phyloP scores from a whole-genome alignment of 2,329 filamentous ascomycete genomes.

The Aspergillus fructus region DNA sequence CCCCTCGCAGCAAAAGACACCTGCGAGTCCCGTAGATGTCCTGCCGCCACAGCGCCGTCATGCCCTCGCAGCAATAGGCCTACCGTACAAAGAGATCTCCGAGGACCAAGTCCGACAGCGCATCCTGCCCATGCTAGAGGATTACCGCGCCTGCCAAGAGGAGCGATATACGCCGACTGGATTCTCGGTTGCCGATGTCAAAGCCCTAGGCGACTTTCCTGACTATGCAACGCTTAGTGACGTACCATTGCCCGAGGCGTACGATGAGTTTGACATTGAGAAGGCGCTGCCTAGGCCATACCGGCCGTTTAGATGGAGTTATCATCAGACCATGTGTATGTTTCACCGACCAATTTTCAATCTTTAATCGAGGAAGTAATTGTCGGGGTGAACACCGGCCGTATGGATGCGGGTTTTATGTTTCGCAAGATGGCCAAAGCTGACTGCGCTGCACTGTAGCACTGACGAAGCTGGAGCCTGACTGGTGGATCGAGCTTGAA shows the following conservation, averaged over 20 bases:
- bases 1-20: constrained; percentile 25
- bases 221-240: constrained; percentile 75
- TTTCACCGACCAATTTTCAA: constrained; percentile 15
- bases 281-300: constrained; percentile 73
- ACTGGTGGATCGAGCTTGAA: constrained; percentile 90
- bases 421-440: not conserved
- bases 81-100: constrained; percentile 23
- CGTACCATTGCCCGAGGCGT: constrained; percentile 67
- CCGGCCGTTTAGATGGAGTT: constrained; percentile 77
- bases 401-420: too few species aligned
- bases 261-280: constrained; percentile 64
- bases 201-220: constrained; percentile 71
- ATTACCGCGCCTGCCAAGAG: constrained; percentile 38
- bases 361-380: not conserved
- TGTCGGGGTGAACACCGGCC: not conserved
- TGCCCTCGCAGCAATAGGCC: constrained; percentile 37
- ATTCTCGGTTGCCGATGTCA: constrained; percentile 69
- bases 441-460: constrained; percentile 48
- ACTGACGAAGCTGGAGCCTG: constrained; percentile 71
- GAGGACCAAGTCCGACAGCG: constrained; percentile 35
- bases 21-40: constrained; percentile 44
- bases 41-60: constrained; percentile 56
- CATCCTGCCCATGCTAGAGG: constrained; percentile 41
- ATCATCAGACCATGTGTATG: constrained; percentile 90
- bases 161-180: constrained; percentile 63